A percentile compares a stretch with the other conserved stretches of the same genome.
Conservation (phyloP, 2,329 filamentous ascomycete genomes). For the Penicillium vulpinum region DNA sequence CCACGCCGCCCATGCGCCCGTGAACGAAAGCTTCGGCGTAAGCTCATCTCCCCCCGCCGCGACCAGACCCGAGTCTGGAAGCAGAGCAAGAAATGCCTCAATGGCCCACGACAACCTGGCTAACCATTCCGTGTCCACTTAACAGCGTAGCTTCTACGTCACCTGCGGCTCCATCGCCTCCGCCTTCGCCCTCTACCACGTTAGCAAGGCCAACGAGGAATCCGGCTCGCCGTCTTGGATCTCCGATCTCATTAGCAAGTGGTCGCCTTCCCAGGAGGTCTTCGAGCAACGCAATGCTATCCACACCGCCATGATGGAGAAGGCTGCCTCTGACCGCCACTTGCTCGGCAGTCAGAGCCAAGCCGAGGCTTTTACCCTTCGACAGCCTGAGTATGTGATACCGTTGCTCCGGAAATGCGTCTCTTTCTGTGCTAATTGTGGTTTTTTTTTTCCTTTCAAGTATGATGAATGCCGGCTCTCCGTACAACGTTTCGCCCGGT, state of each 20-base stretch:
- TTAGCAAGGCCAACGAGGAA: constrained; percentile 41
- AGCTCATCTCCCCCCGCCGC: constrained; percentile 27
- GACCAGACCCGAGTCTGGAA: constrained; percentile 9
- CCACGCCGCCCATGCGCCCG: constrained; percentile 44
- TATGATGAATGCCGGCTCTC: constrained; percentile 62
- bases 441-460: constrained; percentile 38
- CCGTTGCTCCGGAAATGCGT: neutral
- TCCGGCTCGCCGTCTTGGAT: constrained; percentile 43
- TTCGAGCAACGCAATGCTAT: constrained; percentile 60
- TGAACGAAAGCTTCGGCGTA: constrained; percentile 50
- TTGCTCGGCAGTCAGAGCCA: constrained; percentile 53
- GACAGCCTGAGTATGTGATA: constrained; percentile 63
- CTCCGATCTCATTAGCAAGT: constrained; percentile 55
- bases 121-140: constrained; percentile 18
- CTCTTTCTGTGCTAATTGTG: constrained; percentile 3
- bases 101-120: constrained; percentile 9
- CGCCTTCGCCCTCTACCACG: constrained; percentile 45
- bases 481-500: constrained; percentile 65
- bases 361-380: constrained; percentile 54
- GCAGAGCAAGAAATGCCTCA: constrained; percentile 10
- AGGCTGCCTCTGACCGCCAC: constrained; percentile 62
- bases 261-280: constrained; percentile 53
- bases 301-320: constrained; percentile 62
- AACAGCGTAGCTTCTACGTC: constrained; percentile 51
- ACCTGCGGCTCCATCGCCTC: constrained; percentile 45